Conservation (phyloP, 768 basidiomycete genomes). For the Agaricus blazei region DNA sequence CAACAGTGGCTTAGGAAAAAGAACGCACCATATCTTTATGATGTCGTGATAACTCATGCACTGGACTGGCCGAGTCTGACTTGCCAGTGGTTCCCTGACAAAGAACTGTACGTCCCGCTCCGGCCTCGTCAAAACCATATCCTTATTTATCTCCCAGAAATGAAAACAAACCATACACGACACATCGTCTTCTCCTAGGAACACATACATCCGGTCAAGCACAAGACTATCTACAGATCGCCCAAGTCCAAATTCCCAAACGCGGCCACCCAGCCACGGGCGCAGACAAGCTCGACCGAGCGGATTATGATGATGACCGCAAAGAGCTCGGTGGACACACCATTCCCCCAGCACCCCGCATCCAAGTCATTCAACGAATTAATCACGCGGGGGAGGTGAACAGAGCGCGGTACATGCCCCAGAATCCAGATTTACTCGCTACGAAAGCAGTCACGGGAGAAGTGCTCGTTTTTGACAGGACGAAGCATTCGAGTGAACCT, state of each 20-base stretch:
- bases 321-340: slow-evolving; percentile 94
- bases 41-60: slow-evolving; percentile 95
- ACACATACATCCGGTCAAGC: slow-evolving; percentile 96
- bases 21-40: slow-evolving; percentile 97
- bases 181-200: slow-evolving; percentile 90
- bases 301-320: slow-evolving; percentile 85
- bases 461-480: slow-evolving; percentile 93
- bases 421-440: slow-evolving; percentile 95
- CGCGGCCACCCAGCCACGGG: slow-evolving; percentile 55
- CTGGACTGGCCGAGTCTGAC: slow-evolving; percentile 98
- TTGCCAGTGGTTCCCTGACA: slow-evolving; percentile 99
- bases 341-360: slow-evolving; percentile 77
- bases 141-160: slow-evolving; percentile 45
- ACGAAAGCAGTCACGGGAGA: slow-evolving; percentile 92
- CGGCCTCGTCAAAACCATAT: neutral
- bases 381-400: slow-evolving; percentile 97
- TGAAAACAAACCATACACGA: slow-evolving; percentile 88
- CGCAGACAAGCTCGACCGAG: slow-evolving; percentile 72
- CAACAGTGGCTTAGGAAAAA: slow-evolving; percentile 63
- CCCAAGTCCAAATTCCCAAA: slow-evolving; percentile 89
- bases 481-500: slow-evolving; percentile 93
- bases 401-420: slow-evolving; percentile 97
- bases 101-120: slow-evolving; percentile 65
- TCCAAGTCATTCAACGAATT: slow-evolving; percentile 90
- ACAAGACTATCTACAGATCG: slow-evolving; percentile 94